These are phyloP conservation scores for Ophiostoma novo-ulmi DNA, from an alignment of 2,329 filamentous ascomycete genomes.

Conservation along the genomic window DNA sequence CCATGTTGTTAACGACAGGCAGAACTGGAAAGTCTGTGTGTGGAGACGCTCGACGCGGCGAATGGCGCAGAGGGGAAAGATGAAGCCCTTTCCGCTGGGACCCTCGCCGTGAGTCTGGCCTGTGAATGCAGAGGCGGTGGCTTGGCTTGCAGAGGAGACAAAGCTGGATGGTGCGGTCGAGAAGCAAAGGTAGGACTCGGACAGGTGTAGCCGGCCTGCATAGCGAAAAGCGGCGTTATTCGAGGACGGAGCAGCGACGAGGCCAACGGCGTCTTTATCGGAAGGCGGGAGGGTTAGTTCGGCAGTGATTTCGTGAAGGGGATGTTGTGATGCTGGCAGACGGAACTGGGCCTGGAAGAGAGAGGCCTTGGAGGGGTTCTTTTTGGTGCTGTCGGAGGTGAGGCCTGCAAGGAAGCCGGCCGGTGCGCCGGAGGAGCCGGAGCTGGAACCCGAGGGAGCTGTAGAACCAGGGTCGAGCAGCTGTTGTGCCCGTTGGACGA, in stretches of 20 bases:
- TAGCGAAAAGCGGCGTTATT: conserved; percentile 76
- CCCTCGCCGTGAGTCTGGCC: conserved; percentile 90
- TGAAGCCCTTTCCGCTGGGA: conserved; percentile 92
- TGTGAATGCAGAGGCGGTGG: conserved; percentile 76
- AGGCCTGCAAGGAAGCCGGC: conserved; percentile 38
- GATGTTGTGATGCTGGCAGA: conserved; percentile 84
- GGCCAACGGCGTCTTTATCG: conserved; percentile 32
- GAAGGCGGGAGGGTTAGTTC: conserved; percentile 75
- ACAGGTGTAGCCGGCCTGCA: conserved; percentile 85
- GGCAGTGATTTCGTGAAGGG: conserved; percentile 91
- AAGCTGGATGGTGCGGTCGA: conserved; percentile 91
- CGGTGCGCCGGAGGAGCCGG: conserved; percentile 23
- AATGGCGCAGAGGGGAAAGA: conserved; percentile 85
- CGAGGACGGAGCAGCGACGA: conserved; percentile 18
- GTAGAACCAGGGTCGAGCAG: conserved; percentile 83
- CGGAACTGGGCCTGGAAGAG: conserved; percentile 97
- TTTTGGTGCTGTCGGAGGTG: conserved; percentile 56
- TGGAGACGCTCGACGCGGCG: conserved; percentile 87
- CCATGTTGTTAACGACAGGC: conserved; percentile 91
- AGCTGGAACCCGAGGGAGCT: conserved; percentile 15
- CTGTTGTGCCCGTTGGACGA: conserved; percentile 94
- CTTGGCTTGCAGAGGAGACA: conserved; percentile 69
- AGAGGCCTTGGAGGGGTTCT: conserved; percentile 79
- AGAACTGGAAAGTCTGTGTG: conserved; percentile 85
- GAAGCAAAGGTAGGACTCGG: conserved; percentile 93